Percentiles rank a stretch among this genome's conserved stretches.
Evolutionary conservation across 306 rosid species (phyloP).

Genomic region (Vicia villosa): DNA sequence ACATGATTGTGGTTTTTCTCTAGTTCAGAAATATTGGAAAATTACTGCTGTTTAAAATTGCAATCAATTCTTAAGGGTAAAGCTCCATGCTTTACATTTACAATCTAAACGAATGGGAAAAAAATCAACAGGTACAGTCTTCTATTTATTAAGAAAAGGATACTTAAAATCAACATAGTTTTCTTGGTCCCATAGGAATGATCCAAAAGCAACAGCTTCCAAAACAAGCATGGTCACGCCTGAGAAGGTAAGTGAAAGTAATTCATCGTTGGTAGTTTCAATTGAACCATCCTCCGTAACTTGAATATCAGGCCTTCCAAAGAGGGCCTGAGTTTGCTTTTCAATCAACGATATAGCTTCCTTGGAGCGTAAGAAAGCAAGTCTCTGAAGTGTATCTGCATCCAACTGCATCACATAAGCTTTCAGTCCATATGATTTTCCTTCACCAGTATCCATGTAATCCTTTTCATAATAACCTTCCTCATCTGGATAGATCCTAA

Average conservation of each 20-base stretch:
- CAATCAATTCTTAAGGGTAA: slow-evolving; percentile 18
- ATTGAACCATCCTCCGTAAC: slow-evolving; percentile 72
- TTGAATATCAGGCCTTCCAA: slow-evolving; percentile 79
- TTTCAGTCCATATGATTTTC: slow-evolving; percentile 56
- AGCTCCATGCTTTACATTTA: slow-evolving; percentile 36
- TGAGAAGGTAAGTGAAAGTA: slow-evolving; percentile 59
- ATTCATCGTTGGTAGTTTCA: slow-evolving; percentile 64
- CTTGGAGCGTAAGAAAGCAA: slow-evolving; percentile 80
- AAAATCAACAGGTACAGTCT: not conserved
- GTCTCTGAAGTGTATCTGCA: slow-evolving; percentile 80
- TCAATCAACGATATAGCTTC: slow-evolving; percentile 94
- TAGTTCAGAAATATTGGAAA: not conserved
- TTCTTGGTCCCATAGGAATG: slow-evolving; percentile 87
- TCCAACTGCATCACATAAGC: slow-evolving; percentile 90
- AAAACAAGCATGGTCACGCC: slow-evolving; percentile 85
- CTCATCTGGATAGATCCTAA: slow-evolving; percentile 55
- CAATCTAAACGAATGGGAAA: slow-evolving; percentile 33
- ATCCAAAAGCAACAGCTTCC: slow-evolving; percentile 90
- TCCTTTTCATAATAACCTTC: slow-evolving; percentile 42
- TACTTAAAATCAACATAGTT: slow-evolving; percentile 79
- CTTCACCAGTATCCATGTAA: slow-evolving; percentile 40
- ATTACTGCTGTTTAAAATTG: slow-evolving; percentile 21
- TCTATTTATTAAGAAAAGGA: slow-evolving; percentile 63
- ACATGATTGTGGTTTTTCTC: slow-evolving; percentile 18
- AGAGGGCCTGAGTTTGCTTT: slow-evolving; percentile 91